Conservation (phyloP, 805 yeast species). For the Kregervanrija fluxuum region DNA sequence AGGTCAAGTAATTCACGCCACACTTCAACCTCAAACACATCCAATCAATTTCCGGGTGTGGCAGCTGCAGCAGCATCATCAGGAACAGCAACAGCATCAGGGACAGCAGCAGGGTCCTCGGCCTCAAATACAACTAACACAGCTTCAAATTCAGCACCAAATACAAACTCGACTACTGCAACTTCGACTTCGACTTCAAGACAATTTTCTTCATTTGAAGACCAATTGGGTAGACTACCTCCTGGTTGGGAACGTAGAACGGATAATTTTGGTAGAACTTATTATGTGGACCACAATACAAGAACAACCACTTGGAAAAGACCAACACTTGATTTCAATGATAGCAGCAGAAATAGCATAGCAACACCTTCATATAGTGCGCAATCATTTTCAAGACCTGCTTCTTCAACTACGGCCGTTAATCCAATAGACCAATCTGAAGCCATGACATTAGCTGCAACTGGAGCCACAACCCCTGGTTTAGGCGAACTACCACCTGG, state of each 20-base stretch:
- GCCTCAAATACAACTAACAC: neutral
- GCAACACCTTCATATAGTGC: slow-evolving; percentile 20
- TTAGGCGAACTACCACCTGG: slow-evolving; percentile 96
- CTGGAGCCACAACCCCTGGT: slow-evolving; percentile 91
- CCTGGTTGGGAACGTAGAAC: slow-evolving; percentile 99
- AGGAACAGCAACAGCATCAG: slow-evolving; percentile 18
- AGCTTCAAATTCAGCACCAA: neutral
- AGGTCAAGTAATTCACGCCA: slow-evolving; percentile 4
- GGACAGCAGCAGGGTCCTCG: neutral
- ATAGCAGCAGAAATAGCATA: slow-evolving; percentile 41
- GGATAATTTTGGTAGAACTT: slow-evolving; percentile 94
- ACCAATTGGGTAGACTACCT: slow-evolving; percentile 92
- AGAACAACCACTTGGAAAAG: slow-evolving; percentile 99
- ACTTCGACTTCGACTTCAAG: slow-evolving; percentile 29
- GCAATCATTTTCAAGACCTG: slow-evolving; percentile 37
- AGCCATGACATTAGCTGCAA: slow-evolving; percentile 49
- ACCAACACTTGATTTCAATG: slow-evolving; percentile 78
- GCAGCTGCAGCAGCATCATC: slow-evolving; percentile 23
- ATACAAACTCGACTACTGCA: slow-evolving; percentile 1
- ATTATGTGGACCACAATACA: slow-evolving; percentile 96
- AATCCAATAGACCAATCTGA: slow-evolving; percentile 37
- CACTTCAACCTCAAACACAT: slow-evolving; percentile 7
- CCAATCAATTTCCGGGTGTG: slow-evolving; percentile 21
- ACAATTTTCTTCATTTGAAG: slow-evolving; percentile 91
- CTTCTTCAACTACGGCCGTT: slow-evolving; percentile 35